A percentile compares a stretch with the other conserved stretches of the same genome.
phyloP scores from a whole-genome alignment of 2,329 filamentous ascomycete species.

The Verticillium isaacii region DNA sequence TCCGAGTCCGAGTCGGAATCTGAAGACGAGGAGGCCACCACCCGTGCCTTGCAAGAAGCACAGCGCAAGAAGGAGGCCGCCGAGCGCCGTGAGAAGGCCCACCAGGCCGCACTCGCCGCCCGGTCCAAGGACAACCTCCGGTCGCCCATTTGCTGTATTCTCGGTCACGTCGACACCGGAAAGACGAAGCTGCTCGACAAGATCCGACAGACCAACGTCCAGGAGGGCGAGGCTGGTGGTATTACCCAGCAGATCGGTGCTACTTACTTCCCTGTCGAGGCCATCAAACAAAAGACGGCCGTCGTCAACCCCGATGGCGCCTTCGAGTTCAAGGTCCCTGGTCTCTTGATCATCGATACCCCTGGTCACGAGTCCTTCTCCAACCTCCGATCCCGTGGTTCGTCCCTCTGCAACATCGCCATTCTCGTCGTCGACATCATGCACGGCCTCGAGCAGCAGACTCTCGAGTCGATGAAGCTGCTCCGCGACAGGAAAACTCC shows the following conservation, averaged over 20 bases:
- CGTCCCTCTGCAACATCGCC: constrained; percentile 97
- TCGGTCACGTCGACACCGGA: constrained; percentile 98
- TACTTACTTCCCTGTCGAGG: constrained; percentile 96
- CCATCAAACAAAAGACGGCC: constrained; percentile 84
- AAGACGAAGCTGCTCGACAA: constrained; percentile 99
- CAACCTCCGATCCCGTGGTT: constrained; percentile 92
- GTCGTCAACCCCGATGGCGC: constrained; percentile 87
- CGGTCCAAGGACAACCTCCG: constrained; percentile 91
- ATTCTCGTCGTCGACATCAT: constrained; percentile 99
- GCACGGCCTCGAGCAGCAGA: constrained; percentile 97
- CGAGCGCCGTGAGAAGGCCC: constrained; percentile 80
- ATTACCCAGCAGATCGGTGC: constrained; percentile 99
- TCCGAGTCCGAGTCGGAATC: constrained; percentile 60
- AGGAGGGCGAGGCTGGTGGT: constrained; percentile 98
- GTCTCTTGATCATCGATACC: constrained; percentile 94
- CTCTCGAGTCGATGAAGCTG: constrained; percentile 92
- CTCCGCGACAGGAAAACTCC: constrained; percentile 91
- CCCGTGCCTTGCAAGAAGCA: constrained; percentile 49
- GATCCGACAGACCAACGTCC: constrained; percentile 96
- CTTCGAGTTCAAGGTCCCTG: constrained; percentile 97
- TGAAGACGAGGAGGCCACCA: constrained; percentile 71
- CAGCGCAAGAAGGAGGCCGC: constrained; percentile 84
- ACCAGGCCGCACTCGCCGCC: constrained; percentile 86
- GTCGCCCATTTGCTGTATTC: constrained; percentile 98
- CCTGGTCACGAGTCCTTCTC: constrained; percentile 99